These are phyloP conservation scores for Amanita exitialis DNA, from an alignment of 768 basidiomycete species.

Conservation along the genomic window DNA sequence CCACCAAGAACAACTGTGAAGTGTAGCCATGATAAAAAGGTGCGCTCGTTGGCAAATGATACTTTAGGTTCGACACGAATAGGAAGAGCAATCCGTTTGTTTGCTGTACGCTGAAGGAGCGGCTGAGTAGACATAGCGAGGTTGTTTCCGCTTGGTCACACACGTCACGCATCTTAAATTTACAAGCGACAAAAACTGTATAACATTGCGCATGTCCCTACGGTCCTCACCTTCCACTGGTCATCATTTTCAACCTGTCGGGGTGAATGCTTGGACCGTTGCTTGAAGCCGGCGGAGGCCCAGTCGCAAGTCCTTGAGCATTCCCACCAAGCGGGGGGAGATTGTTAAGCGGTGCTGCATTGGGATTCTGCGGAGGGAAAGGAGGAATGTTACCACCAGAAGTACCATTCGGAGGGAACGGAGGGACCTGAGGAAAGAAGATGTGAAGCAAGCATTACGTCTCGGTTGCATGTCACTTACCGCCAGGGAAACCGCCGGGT, in stretches of 20 bases:
- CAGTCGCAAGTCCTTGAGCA: constrained; percentile 18
- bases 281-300: constrained; percentile 19
- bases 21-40: constrained; percentile 97
- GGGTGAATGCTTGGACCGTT: constrained; percentile 69
- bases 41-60: constrained; percentile 90
- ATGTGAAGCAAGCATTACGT: constrained; percentile 4
- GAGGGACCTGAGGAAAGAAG: constrained; percentile 16
- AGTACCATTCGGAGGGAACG: constrained; percentile 40
- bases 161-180: neutral
- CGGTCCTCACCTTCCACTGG: constrained; percentile 15
- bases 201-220: constrained; percentile 3
- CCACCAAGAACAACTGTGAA: constrained; percentile 97
- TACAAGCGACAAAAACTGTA: neutral
- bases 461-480: constrained; percentile 19
- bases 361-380: constrained; percentile 27
- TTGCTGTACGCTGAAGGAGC: constrained; percentile 87
- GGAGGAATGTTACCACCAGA: constrained; percentile 31
- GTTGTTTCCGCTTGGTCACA: neutral
- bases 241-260: constrained; percentile 78
- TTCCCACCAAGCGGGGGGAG: constrained; percentile 20
- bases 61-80: constrained; percentile 93
- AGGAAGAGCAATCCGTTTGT: constrained; percentile 94
- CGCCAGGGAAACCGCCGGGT: constrained; percentile 29
- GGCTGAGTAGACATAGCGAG: constrained; percentile 90
- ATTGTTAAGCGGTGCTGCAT: constrained; percentile 22